Evolutionary conservation across 179 eudicot genomes (phyloP).

Genomic region (Beta corolliflora): DNA sequence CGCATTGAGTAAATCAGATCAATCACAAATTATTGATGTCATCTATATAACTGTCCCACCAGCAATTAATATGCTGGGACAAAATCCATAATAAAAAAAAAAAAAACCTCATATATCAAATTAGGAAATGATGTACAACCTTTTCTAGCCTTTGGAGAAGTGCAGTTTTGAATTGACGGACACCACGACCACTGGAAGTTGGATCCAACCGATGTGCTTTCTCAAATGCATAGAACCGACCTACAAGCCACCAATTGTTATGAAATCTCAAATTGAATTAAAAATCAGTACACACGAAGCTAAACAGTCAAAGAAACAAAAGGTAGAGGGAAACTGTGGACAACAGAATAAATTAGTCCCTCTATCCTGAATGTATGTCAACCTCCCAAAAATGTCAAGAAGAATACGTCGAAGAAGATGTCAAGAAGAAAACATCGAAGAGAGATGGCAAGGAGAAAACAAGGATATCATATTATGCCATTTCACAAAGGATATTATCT

Average conservation of each 20-base stretch:
- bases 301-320: not conserved
- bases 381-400: not conserved
- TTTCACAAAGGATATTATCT: not conserved
- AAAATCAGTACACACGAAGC: not conserved
- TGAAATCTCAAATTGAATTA: not conserved
- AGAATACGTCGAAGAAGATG: not conserved
- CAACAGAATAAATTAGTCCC: not conserved
- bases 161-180: slow-evolving; percentile 96
- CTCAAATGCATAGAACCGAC: slow-evolving; percentile 98
- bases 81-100: not conserved
- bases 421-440: too few relatives aligned
- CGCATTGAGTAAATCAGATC: not conserved
- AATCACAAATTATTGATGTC: not conserved
- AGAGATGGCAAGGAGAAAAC: not conserved
- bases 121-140: slow-evolving; percentile 40
- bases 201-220: slow-evolving; percentile 96
- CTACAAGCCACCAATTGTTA: slow-evolving; percentile 43
- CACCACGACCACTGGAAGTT: slow-evolving; percentile 98
- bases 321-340: not conserved
- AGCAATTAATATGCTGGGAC: not conserved
- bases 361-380: not conserved
- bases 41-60: not conserved
- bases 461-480: not conserved
- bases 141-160: slow-evolving; percentile 94
- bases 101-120: not conserved